Evolutionary conservation across 768 basidiomycete species (phyloP), one percentile per base, ranked within the genome.

Genomic region (Rhodotorula diobovata): DNA sequence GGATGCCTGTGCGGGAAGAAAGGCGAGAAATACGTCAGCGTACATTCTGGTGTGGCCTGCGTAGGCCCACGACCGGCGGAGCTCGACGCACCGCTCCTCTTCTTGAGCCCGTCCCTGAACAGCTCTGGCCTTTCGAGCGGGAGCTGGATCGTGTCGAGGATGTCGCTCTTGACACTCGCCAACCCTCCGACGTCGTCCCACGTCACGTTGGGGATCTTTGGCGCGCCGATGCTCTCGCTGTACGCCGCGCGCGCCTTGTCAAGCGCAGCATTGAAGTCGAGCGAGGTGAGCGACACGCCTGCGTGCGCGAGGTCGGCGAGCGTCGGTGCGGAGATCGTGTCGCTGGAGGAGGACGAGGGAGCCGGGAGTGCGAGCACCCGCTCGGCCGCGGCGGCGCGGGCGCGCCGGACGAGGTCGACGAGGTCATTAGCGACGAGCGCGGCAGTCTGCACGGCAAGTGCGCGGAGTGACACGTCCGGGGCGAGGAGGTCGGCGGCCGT

Each of bases 171-270:
- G 68, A 96, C 91, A 70, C 84, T 82, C 5, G 87, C 88, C 20
- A 99, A 82, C 9, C 96, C 96, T 37, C 96, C 96, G 21, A 99
- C 89, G 79, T 99, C 96, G 79, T 97, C 93, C 96, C 96, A 99
- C 0, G 89, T 85, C 1, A 99, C 93, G 72, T 85, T 89, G 2
- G 96, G 96, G 46, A 99, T 99, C 75, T 90, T 93, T 0, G 96
- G 96, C 35, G 93, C 92, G n/a, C 94, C 95, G 70, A 98, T 95
- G 77, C 86, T 91, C 78, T 93, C 91, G 15, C 91, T 89, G 80
- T 94, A 94, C 0, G 89, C 85, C 18, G 85, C 81, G 64, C 93
- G 84, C 15, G 90, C 89, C 70, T 87, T 85, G 21, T 84, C 83
- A 30, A 98, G 83, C 0, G 91, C 92, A 25, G 75, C 67, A 8